A percentile compares a stretch with the other conserved stretches of the same genome.
These are phyloP conservation scores for Silene latifolia DNA, from an alignment of 148 eudicot genomes.

Conservation along the genomic window DNA sequence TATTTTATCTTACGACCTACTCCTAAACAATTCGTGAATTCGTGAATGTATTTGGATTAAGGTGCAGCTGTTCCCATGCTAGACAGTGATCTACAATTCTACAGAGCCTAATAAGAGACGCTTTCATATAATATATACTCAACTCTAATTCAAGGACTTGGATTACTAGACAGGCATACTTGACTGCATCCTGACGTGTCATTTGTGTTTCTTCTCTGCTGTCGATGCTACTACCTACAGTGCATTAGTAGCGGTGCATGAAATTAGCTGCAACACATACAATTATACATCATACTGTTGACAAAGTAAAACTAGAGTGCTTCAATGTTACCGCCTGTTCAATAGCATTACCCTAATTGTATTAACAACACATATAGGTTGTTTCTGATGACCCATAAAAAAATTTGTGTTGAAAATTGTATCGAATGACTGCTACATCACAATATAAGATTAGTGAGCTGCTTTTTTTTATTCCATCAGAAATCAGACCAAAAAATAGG, in stretches of 20 bases:
- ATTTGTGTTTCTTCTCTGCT: background rate
- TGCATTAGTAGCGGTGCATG: background rate
- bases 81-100: background rate
- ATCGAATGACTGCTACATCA: background rate
- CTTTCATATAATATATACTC: background rate
- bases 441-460: background rate
- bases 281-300: background rate
- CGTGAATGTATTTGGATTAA: background rate
- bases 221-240: background rate
- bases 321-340: background rate
- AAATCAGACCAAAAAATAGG: background rate
- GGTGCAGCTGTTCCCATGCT: background rate
- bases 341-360: too few relatives aligned
- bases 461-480: too few relatives aligned
- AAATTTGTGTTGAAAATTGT: background rate
- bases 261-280: background rate
- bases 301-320: background rate
- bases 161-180: slow-evolving; percentile 3
- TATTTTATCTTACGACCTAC: background rate
- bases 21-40: background rate
- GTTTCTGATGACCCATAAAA: background rate
- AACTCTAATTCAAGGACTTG: background rate
- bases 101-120: background rate
- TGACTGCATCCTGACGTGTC: background rate
- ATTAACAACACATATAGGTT: background rate